Evolutionary conservation across 1,284 basidiomycete genomes (phyloP).

Genomic region (Apiotrichum porosum): DNA sequence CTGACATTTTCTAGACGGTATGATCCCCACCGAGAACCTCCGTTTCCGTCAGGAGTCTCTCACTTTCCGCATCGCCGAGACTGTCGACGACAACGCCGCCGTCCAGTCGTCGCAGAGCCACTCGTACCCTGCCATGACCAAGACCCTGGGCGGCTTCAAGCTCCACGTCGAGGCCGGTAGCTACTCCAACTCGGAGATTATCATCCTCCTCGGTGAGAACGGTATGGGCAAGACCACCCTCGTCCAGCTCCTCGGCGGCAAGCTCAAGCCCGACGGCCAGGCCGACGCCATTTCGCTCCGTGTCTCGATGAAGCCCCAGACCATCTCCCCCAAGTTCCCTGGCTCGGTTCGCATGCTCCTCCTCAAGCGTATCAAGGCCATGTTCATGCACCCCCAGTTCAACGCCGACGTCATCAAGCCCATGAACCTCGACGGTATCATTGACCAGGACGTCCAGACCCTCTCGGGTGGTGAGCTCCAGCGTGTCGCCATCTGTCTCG

Average conservation of each 20-base stretch:
- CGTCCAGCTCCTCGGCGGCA: conserved; percentile 82
- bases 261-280: conserved; percentile 74
- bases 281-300: conserved; percentile 66
- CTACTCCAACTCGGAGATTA: conserved; percentile 95
- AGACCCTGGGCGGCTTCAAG: conserved; percentile 90
- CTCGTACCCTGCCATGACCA: conserved; percentile 88
- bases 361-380: conserved; percentile 84
- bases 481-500: conserved; percentile 87
- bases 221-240: conserved; percentile 97
- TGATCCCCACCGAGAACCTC: conserved; percentile 96
- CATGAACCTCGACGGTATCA: conserved; percentile 80
- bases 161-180: conserved; percentile 78
- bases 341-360: conserved; percentile 89
- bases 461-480: conserved; percentile 94
- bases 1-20: no score
- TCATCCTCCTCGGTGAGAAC: conserved; percentile 96
- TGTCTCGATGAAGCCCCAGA: conserved; percentile 90
- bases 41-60: conserved; percentile 92
- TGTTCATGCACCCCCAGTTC: conserved; percentile 97
- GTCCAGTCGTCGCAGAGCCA: conserved; percentile 79
- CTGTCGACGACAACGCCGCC: conserved; percentile 72
- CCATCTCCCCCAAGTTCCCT: conserved; percentile 84
- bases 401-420: conserved; percentile 94
- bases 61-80: conserved; percentile 93
- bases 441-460: conserved; percentile 95